A percentile compares a stretch with the other conserved stretches of the same genome.
These are phyloP conservation scores for Vaccinium darrowii DNA, from an alignment of 148 eudicot genomes.

Conservation along the genomic window DNA sequence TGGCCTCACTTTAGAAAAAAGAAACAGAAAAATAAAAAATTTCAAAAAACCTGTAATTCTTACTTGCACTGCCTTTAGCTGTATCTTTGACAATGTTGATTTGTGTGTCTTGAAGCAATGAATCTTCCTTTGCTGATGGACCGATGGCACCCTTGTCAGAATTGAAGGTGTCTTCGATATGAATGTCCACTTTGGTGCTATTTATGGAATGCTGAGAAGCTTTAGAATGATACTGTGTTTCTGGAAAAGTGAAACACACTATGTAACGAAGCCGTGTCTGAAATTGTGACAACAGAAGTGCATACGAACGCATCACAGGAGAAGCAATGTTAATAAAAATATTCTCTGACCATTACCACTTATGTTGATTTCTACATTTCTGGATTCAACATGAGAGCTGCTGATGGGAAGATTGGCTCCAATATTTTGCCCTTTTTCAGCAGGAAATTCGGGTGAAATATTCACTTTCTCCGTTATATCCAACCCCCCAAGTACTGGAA, in stretches of 20 bases:
- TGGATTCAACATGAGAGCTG: background rate
- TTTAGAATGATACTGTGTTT: constrained; percentile 7
- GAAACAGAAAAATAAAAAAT: background rate
- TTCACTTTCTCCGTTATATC: constrained; percentile 16
- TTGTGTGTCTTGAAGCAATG: constrained; percentile 20
- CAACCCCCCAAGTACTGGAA: constrained; percentile 15
- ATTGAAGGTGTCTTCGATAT: constrained; percentile 27
- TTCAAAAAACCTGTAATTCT: constrained; percentile 1
- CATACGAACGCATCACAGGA: background rate
- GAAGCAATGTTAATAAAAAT: background rate
- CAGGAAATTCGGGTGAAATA: background rate
- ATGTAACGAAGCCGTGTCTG: background rate
- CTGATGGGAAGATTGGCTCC: background rate
- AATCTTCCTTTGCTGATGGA: constrained; percentile 15
- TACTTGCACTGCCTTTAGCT: constrained; percentile 20
- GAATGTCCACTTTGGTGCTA: constrained; percentile 19
- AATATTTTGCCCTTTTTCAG: background rate
- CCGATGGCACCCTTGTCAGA: constrained; percentile 18
- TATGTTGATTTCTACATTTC: background rate
- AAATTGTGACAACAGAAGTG: background rate
- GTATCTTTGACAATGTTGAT: constrained; percentile 10
- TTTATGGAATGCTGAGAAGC: constrained; percentile 23
- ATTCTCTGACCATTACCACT: background rate
- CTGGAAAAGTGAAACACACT: constrained; percentile 12
- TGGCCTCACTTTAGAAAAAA: background rate